These are phyloP conservation scores for Starmerella khaoyaiensis DNA, from an alignment of 805 yeast species.

Conservation along the genomic window DNA sequence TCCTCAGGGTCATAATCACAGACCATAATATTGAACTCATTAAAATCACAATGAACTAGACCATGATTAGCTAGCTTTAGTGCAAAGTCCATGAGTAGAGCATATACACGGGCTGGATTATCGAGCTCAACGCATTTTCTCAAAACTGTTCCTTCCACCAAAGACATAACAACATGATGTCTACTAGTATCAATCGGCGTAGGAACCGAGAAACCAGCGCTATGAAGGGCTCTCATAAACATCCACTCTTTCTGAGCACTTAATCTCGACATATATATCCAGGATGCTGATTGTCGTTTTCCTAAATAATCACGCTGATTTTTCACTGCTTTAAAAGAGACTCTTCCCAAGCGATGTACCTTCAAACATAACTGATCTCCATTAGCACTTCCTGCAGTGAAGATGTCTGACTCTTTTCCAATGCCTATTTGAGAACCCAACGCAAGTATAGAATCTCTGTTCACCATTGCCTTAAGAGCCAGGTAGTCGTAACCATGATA, in stretches of 20 bases:
- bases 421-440: slow-evolving; percentile 86
- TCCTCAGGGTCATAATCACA: slow-evolving; percentile 35
- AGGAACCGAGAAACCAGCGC: slow-evolving; percentile 76
- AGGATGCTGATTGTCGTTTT: slow-evolving; percentile 56
- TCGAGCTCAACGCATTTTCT: slow-evolving; percentile 61
- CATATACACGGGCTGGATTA: slow-evolving; percentile 59
- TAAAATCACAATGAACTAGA: slow-evolving; percentile 91
- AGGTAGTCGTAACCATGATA: slow-evolving; percentile 86
- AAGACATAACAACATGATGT: slow-evolving; percentile 86
- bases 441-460: slow-evolving; percentile 57
- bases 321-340: slow-evolving; percentile 83
- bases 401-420: slow-evolving; percentile 95
- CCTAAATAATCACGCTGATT: slow-evolving; percentile 84
- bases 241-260: slow-evolving; percentile 90
- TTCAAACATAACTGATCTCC: slow-evolving; percentile 68
- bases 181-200: slow-evolving; percentile 78
- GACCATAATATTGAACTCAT: slow-evolving; percentile 89
- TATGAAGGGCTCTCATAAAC: slow-evolving; percentile 64
- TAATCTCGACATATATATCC: slow-evolving; percentile 84
- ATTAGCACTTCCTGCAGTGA: slow-evolving; percentile 55
- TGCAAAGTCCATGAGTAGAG: slow-evolving; percentile 74
- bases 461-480: slow-evolving; percentile 74
- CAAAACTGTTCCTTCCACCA: slow-evolving; percentile 84
- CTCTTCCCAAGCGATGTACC: slow-evolving; percentile 86
- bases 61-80: slow-evolving; percentile 79